Conservation (phyloP, 2,329 filamentous ascomycete genomes). For the Madurella mycetomatis region DNA sequence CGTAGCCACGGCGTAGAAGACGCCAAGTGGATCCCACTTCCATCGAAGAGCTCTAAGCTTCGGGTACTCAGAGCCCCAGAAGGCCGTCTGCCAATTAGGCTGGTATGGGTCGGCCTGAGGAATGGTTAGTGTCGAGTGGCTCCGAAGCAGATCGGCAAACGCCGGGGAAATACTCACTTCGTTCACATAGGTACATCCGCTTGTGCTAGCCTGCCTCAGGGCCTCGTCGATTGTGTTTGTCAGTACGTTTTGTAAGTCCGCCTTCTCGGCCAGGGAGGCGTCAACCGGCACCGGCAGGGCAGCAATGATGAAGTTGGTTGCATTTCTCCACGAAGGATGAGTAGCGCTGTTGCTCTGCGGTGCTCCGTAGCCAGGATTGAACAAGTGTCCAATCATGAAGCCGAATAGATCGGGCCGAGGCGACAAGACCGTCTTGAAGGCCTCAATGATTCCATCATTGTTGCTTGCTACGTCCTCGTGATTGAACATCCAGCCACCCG, state of each 20-base stretch:
- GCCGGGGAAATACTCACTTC: constrained; percentile 29
- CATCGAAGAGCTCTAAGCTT: constrained; percentile 36
- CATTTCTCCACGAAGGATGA: constrained; percentile 36
- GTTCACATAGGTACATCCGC: constrained; percentile 42
- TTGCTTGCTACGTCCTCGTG: constrained; percentile 35
- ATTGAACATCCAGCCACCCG: constrained; percentile 37
- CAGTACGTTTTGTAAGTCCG: constrained; percentile 36
- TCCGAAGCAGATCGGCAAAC: background rate
- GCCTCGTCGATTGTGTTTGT: constrained; percentile 35
- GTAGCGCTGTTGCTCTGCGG: constrained; percentile 34
- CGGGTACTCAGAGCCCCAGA: constrained; percentile 38
- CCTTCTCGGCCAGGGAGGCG: constrained; percentile 39
- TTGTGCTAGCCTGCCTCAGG: constrained; percentile 34
- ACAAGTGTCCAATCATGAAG: constrained; percentile 36
- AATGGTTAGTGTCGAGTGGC: background rate
- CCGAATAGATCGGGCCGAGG: constrained; percentile 27
- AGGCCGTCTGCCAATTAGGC: constrained; percentile 35
- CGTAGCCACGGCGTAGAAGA: constrained; percentile 41
- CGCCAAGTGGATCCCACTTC: constrained; percentile 39
- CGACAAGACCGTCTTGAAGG: constrained; percentile 31
- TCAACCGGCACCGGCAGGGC: constrained; percentile 31
- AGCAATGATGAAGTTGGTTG: constrained; percentile 34
- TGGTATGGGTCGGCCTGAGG: constrained; percentile 28
- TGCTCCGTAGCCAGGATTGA: constrained; percentile 33
- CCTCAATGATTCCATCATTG: constrained; percentile 35